Conservation (phyloP, 345 rosid genomes). For the Laguncularia racemosa region DNA sequence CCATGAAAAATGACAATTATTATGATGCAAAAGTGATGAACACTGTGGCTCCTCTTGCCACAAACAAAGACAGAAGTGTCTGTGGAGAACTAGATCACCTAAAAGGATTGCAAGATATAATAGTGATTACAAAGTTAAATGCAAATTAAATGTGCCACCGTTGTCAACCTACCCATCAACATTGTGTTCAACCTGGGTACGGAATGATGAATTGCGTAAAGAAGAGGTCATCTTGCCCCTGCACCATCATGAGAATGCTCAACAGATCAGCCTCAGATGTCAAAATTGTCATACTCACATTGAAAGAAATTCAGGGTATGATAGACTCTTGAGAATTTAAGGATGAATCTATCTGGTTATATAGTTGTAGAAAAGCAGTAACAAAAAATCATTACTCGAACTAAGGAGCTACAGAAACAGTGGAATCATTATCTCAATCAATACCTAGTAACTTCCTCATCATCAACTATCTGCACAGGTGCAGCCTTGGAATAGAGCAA, state of each 20-base stretch:
- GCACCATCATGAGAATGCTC: slow-evolving; percentile 7
- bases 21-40: no score
- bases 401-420: background rate
- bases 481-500: slow-evolving; percentile 85
- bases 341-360: no score
- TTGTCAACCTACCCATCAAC: slow-evolving; percentile 47
- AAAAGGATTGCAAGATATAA: no score
- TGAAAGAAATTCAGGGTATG: no score
- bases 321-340: no score
- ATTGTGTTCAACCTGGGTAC: slow-evolving; percentile 28
- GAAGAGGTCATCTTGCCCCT: slow-evolving; percentile 33
- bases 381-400: no score
- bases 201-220: slow-evolving; percentile 34
- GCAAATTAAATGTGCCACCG: background rate
- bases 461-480: slow-evolving; percentile 55
- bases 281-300: no score
- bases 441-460: slow-evolving; percentile 54
- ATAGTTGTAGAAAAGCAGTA: no score
- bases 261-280: background rate
- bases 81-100: no score
- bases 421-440: background rate
- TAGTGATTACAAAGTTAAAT: background rate
- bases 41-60: no score
- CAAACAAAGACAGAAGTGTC: no score
- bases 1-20: no score